Evolutionary conservation across 495 filamentous ascomycete species (phyloP).

Genomic region (Lophiostoma macrostomum): DNA sequence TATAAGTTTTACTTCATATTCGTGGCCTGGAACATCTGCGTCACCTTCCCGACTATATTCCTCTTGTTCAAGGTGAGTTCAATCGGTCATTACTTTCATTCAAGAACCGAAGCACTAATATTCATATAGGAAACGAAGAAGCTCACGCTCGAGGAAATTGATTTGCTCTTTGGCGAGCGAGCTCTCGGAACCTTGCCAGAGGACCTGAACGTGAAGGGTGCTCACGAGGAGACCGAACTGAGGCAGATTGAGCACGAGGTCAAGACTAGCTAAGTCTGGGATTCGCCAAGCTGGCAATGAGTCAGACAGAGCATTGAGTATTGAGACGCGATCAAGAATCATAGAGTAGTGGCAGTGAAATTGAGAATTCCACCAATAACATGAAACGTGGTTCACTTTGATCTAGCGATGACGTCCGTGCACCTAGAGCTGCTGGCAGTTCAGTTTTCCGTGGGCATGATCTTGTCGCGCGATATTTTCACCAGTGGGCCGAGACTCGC

Average conservation of each 20-base stretch:
- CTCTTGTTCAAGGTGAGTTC: constrained; percentile 49
- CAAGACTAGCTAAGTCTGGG: too few species aligned
- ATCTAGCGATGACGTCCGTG: too few species aligned
- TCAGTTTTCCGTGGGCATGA: too few species aligned
- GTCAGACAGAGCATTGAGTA: too few species aligned
- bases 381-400: too few species aligned
- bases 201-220: constrained; percentile 30
- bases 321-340: too few species aligned
- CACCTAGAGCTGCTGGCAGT: too few species aligned
- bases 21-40: constrained; percentile 41
- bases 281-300: too few species aligned
- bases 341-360: too few species aligned
- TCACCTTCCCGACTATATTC: constrained; percentile 44
- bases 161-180: constrained; percentile 52
- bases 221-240: neutral
- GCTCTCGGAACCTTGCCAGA: constrained; percentile 47
- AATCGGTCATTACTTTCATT: neutral
- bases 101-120: neutral
- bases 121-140: constrained; percentile 49
- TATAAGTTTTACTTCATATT: constrained; percentile 59
- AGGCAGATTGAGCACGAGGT: constrained; percentile 3
- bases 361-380: neutral
- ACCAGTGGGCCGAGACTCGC: too few species aligned
- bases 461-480: too few species aligned
- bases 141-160: constrained; percentile 56